phyloP scores from a whole-genome alignment of 2,329 filamentous ascomycete genomes.

The Hypoxylon sp. region DNA sequence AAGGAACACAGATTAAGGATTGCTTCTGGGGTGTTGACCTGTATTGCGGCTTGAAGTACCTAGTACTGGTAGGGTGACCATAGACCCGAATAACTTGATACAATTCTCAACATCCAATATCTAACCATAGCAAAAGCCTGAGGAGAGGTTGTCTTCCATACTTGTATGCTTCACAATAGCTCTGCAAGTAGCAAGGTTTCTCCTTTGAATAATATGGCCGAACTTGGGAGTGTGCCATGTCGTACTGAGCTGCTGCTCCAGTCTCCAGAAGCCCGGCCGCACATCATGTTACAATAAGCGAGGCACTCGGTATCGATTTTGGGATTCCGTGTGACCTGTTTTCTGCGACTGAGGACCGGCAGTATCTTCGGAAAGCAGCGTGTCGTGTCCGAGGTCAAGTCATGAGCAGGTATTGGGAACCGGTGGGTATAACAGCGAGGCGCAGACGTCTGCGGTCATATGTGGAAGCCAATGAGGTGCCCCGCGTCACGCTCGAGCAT shows the following conservation, averaged over 20 bases:
- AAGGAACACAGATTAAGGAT: constrained; percentile 14
- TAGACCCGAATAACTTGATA: constrained; percentile 2
- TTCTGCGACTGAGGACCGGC: neutral
- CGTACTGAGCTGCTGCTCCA: neutral
- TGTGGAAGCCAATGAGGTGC: constrained; percentile 11
- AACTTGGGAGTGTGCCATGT: neutral
- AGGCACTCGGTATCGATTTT: neutral
- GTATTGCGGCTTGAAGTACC: constrained; percentile 16
- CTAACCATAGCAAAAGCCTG: neutral
- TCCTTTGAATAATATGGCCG: neutral
- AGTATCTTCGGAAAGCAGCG: neutral
- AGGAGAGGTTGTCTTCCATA: too few relatives aligned
- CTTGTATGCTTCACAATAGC: neutral
- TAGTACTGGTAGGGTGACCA: constrained; percentile 14
- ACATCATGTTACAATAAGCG: neutral
- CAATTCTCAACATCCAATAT: constrained; percentile 11
- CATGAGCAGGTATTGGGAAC: constrained; percentile 2
- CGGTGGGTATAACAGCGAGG: constrained; percentile 24
- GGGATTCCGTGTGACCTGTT: neutral
- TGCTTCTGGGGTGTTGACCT: constrained; percentile 16
- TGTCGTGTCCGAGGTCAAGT: neutral
- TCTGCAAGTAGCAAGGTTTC: neutral
- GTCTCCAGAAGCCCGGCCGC: neutral
- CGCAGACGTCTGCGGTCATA: constrained; percentile 9
- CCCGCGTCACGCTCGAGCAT: constrained; percentile 13